Evolutionary conservation across 148 eudicot genomes (phyloP), one percentile per base, ranked within the genome.

Genomic region (Rhododendron williamsianum): DNA sequence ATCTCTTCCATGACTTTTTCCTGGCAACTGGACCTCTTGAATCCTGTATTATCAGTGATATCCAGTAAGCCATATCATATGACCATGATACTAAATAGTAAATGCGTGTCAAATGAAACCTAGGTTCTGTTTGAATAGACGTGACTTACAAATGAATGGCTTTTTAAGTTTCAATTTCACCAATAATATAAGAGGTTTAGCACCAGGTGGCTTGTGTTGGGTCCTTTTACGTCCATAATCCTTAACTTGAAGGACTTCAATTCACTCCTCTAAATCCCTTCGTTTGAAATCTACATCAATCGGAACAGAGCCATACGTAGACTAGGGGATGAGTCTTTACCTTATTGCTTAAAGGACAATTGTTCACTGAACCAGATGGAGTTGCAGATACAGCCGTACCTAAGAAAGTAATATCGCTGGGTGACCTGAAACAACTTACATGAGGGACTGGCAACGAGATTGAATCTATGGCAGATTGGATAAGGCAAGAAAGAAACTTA

Each of bases 1-100:
- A 88, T 89, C 91, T 93, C 89, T 92, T 95, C 95, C 93, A 86
- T 13, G 92, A 82, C 63, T 84, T 86, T 76, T 85, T 89, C 41
- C 82, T 83, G 51, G 82, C 84, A 83, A 83, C 65, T 33, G 65
- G 74, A 67, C 82, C 85, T 87, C 81, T 46, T 51, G 86, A 78
- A 83, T 87, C 88, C 96, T 94, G 86, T 41, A 45, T 25, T 38
- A 73, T 76, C 54, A 69, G 35, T 41, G 38, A 45, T n/a, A 84
- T n/a, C 10, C 27, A 13, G 36, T 45, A 19, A 60, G 33, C 54
- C 74, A 6, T 21, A 13, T 78, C 78, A 71, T 19, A 33, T 48
- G 13, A 76, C 21, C 48, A 33, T 49, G 36, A 78, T 16, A 19
- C 5, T n/a, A 63, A 33, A 38, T 12, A 35, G 11, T 10, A n/a